Evolutionary conservation across 495 filamentous ascomycete species (phyloP).

Genomic region (Cladorrhinum samala): DNA sequence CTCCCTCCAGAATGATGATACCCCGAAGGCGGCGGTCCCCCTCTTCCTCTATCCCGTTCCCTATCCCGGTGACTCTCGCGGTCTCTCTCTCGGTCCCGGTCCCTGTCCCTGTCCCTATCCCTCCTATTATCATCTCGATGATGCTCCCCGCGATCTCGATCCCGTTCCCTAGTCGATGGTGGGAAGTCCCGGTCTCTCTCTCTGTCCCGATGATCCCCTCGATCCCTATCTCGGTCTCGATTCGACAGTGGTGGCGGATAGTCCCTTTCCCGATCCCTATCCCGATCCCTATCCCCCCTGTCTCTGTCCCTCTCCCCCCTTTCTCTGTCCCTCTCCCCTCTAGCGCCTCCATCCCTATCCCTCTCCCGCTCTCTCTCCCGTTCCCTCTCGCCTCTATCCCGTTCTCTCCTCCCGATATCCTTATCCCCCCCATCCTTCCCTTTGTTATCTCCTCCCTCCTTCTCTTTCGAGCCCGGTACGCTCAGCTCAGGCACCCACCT

Average conservation of each 20-base stretch:
- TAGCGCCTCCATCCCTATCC: neutral
- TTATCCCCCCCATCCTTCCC: neutral
- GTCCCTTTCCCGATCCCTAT: neutral
- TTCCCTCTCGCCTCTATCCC: neutral
- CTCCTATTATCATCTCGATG: too few relatives aligned
- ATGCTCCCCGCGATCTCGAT: neutral
- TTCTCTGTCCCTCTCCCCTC: neutral
- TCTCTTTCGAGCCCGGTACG: slow-evolving; percentile 4
- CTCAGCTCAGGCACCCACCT: slow-evolving; percentile 22
- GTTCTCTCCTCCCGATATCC: neutral
- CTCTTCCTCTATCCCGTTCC: neutral
- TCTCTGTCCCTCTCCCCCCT: neutral
- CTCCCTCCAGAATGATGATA: neutral
- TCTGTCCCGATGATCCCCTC: neutral
- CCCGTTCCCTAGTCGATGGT: too few relatives aligned
- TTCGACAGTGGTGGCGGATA: neutral
- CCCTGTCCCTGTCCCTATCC: neutral
- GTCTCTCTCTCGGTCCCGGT: too few relatives aligned
- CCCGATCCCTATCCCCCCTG: neutral
- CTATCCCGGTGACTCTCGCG: too few relatives aligned
- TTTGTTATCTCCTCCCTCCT: slow-evolving; percentile 4
- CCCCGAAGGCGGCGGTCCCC: neutral
- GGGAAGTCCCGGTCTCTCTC: neutral
- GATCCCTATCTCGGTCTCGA: neutral
- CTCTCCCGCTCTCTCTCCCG: neutral